These are phyloP conservation scores for Chiua virens DNA, from an alignment of 768 basidiomycete genomes.

Conservation along the genomic window DNA sequence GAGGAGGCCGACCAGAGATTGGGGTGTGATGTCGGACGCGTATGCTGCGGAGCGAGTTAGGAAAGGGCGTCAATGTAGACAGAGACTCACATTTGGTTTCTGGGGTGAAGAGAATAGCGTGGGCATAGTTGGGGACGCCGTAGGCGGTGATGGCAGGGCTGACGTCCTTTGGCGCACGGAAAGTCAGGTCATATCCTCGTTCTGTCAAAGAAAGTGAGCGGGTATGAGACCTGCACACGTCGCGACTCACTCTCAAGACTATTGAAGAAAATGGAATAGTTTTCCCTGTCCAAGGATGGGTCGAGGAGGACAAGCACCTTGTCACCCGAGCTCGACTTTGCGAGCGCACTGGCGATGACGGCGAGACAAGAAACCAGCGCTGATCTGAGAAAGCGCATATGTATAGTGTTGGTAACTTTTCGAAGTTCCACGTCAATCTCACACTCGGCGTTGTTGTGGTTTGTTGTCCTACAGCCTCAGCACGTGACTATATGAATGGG, in stretches of 20 bases:
- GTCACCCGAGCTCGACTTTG: constrained; percentile 78
- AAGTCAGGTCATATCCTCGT: constrained; percentile 83
- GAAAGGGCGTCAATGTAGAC: neutral
- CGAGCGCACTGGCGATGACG: constrained; percentile 30
- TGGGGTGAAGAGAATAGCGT: constrained; percentile 85
- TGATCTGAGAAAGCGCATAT: constrained; percentile 31
- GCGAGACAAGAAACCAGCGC: constrained; percentile 30
- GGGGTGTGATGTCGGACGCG: constrained; percentile 76
- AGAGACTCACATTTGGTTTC: constrained; percentile 70
- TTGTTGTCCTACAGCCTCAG: constrained; percentile 14
- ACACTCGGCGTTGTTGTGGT: too few species aligned
- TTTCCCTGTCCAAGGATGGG: constrained; percentile 55
- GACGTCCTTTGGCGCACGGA: constrained; percentile 79
- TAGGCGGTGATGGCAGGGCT: constrained; percentile 64
- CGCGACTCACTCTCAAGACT: constrained; percentile 63
- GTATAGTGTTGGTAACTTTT: neutral
- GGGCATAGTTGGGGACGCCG: constrained; percentile 74
- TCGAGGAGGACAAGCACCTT: constrained; percentile 87
- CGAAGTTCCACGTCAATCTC: too few species aligned
- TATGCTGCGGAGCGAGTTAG: constrained; percentile 45
- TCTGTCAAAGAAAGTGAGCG: constrained; percentile 41
- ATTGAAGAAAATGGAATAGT: constrained; percentile 83
- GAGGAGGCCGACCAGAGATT: constrained; percentile 72
- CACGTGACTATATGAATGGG: constrained; percentile 26
- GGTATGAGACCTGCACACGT: neutral